Conservation (phyloP, 495 filamentous ascomycete species). For the Hypoxylon lienhwacheense region DNA sequence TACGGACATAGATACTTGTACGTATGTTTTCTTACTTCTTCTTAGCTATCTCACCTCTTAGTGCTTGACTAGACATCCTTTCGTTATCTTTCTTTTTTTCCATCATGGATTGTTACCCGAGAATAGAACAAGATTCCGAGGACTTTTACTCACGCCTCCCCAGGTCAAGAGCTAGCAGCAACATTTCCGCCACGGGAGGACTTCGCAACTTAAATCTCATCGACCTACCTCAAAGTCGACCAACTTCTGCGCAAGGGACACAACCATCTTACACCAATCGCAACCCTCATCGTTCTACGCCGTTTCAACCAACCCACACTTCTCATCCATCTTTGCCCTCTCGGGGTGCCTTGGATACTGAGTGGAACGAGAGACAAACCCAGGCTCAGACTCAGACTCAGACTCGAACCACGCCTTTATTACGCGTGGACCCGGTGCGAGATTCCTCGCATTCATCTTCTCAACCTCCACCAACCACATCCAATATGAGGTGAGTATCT, state of each 20-base stretch:
- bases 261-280: constrained; percentile 30
- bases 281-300: constrained; percentile 34
- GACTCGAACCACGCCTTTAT: constrained; percentile 38
- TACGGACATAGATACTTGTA: constrained; percentile 24
- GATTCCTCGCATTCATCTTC: constrained; percentile 35
- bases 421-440: constrained; percentile 42
- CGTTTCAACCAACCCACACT: constrained; percentile 23
- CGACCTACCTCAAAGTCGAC: constrained; percentile 37
- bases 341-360: constrained; percentile 34
- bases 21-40: constrained; percentile 26
- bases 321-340: constrained; percentile 36
- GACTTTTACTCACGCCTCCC: constrained; percentile 50
- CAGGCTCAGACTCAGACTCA: constrained; percentile 32
- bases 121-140: constrained; percentile 38
- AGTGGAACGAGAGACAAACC: constrained; percentile 38
- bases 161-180: constrained; percentile 46
- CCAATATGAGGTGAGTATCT: constrained; percentile 47
- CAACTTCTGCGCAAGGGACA: constrained; percentile 35
- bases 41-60: constrained; percentile 8
- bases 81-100: constrained; percentile 10
- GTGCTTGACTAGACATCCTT: constrained; percentile 9
- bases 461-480: constrained; percentile 34
- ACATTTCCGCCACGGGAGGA: constrained; percentile 43
- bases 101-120: constrained; percentile 40
- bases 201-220: constrained; percentile 42